These are phyloP conservation scores for Ehretia macrophylla DNA, from an alignment of 257 asterid species.

Conservation along the genomic window DNA sequence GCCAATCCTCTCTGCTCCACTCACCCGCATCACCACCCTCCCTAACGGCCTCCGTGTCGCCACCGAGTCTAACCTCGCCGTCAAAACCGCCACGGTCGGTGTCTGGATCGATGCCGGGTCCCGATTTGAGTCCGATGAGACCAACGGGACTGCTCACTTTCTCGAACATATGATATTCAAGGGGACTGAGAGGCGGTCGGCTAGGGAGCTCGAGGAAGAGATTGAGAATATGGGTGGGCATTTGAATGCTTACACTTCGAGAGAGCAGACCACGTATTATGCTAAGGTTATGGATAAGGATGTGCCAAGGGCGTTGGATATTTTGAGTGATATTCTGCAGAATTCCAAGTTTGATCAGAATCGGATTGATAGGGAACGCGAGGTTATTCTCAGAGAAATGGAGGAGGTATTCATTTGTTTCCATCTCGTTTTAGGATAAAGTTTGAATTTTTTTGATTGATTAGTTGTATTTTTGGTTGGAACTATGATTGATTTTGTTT, in stretches of 20 bases:
- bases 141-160: slow-evolving; percentile 90
- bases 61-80: slow-evolving; percentile 70
- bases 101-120: slow-evolving; percentile 97
- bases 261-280: slow-evolving; percentile 89
- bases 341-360: slow-evolving; percentile 64
- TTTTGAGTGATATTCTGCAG: slow-evolving; percentile 83
- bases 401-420: slow-evolving; percentile 60
- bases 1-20: slow-evolving; percentile 64
- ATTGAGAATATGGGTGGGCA: slow-evolving; percentile 98
- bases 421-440: background rate
- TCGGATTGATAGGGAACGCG: slow-evolving; percentile 74
- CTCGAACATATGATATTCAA: slow-evolving; percentile 94
- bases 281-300: slow-evolving; percentile 73
- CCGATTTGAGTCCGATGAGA: slow-evolving; percentile 72
- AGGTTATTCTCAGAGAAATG: slow-evolving; percentile 89
- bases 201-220: slow-evolving; percentile 83
- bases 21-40: slow-evolving; percentile 75
- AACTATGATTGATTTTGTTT: background rate
- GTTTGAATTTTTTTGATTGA: background rate
- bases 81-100: slow-evolving; percentile 78
- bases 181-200: slow-evolving; percentile 74
- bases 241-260: slow-evolving; percentile 87
- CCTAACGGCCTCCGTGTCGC: slow-evolving; percentile 86
- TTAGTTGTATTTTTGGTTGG: background rate
- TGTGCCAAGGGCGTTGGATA: slow-evolving; percentile 63